Conservation (phyloP, 768 basidiomycete genomes). For the Phlegmacium glaucopus region DNA sequence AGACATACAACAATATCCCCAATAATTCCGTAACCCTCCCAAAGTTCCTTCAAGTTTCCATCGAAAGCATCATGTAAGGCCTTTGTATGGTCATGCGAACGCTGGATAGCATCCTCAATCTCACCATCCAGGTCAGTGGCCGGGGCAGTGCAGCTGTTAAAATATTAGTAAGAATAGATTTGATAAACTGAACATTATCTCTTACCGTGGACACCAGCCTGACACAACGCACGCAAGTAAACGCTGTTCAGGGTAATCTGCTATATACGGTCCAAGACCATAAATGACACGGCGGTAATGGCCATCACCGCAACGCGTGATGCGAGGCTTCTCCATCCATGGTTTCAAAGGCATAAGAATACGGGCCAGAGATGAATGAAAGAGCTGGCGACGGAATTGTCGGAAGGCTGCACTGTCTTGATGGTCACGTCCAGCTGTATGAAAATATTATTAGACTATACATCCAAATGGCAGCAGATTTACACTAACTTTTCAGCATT, state of each 20-base stretch:
- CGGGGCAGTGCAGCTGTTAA: conserved; percentile 7
- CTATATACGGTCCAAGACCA: too few species aligned
- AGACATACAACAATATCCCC: too few species aligned
- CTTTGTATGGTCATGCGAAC: conserved; percentile 20
- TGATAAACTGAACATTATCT: conserved; percentile 1
- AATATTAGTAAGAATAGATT: neutral
- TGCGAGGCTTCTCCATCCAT: too few species aligned
- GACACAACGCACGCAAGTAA: too few species aligned
- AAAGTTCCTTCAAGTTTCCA: too few species aligned
- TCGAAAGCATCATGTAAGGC: conserved; percentile 14
- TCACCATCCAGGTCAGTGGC: conserved; percentile 10
- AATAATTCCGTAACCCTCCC: too few species aligned
- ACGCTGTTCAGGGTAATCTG: too few species aligned
- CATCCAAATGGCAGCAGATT: neutral
- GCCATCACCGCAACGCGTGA: too few species aligned
- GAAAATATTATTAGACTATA: neutral
- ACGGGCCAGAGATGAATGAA: too few species aligned
- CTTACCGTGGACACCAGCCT: conserved; percentile 29
- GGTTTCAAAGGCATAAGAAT: too few species aligned
- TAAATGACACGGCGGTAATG: too few species aligned
- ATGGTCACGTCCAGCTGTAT: neutral
- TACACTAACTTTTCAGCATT: too few species aligned
- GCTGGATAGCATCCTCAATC: conserved; percentile 3
- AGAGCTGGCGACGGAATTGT: conserved; percentile 25
- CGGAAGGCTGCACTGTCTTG: conserved; percentile 12